Evolutionary conservation across 176 grass and related monocot species (phyloP), one percentile per base, ranked within the genome.

Genomic region (Aegilops speltoides): DNA sequence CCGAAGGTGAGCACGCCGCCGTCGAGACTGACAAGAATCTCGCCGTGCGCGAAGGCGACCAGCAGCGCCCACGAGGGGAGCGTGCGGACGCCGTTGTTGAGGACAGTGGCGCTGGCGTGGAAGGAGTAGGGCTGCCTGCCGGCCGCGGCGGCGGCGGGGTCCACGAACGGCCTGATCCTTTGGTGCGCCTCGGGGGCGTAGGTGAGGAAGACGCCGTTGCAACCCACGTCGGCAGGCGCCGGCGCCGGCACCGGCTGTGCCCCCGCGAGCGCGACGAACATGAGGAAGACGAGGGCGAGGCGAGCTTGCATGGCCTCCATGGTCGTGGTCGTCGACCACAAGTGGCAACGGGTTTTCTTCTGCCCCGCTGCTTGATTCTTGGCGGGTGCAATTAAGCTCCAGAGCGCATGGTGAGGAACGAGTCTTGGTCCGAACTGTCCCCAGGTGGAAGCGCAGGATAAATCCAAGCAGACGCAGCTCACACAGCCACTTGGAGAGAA

Each of bases 131-230:
- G 86, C 87, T 97, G 94, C 2, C 66, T 29, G 64, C 34, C 17
- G 6, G 67, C 73, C 20, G 17, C 67, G 16, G 73, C 48, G 15
- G 73, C 48, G 73, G 43, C 78, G 12, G 33, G 3, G 74, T 77
- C 74, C 6, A 90, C 79, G 86, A 91, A 92, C 0, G 95, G 95
- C 46, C 92, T 82, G 88, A 97, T 94, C 92, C 50, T 88, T 2
- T 81, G 34, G 31, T 68, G 88, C 12, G n/a, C 6, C 48, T 89
- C 67, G n/a, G 94, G 64, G 28, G 52, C 50, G 92, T 97, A 97
- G 41, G 43, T 85, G 57, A 97, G 89, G 15, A 89, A 78, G 24
- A 97, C 80, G 25, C 95, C 92, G 24, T 97, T 97, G 88, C 95
- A 97, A 31, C 80, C 86, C 29, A 11, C 5, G 43, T 90, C 80